Evolutionary conservation across 768 basidiomycete species (phyloP), one percentile per base, ranked within the genome.

Genomic region (Boletus rufocinnamomeus): DNA sequence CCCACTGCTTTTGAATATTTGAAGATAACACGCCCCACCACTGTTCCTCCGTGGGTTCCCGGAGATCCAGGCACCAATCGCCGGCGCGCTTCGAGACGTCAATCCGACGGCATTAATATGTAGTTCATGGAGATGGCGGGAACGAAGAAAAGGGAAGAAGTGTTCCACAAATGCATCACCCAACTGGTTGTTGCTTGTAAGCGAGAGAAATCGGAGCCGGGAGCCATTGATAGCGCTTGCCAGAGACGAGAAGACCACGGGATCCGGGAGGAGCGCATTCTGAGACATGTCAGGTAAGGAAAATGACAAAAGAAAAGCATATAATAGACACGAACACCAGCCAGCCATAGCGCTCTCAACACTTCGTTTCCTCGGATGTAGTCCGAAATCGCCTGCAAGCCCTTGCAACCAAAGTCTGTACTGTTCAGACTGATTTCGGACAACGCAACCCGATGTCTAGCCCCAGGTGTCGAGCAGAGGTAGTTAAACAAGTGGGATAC

Each of bases 371-470:
- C 75, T 49, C 74, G 68, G 37, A 89, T 56, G 66, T 84, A 88
- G 35, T 76, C 70, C 16, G 80, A 69, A 52, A 88, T 80, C 4
- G 80, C 78, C 41, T 74, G 65, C 19, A 89, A 70, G 0, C 85
- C 85, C 43, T 67, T 66, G 64, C 85, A 79, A 17, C 85, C 81
- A 50, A 89, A 81, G 3, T 66, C 59, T 62, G 83, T 84, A 5
- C 77, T 72, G 53, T 84, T 86, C 53, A 89, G 72, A 57, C 75
- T 78, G 37, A 89, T 84, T 62, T 86, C 82, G 2, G 69, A 65
- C 57, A 89, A 75, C 1, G 57, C 57, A 32, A 51, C 59, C 54
- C 69, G 72, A 66, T 85, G 76, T 58, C 71, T 74, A 48, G 76
- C 73, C 6, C 84, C 86, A 23, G 72, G 61, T 14, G 74, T 63